A percentile compares a stretch with the other conserved stretches of the same genome.
Conservation (phyloP, 306 rosid species). For the Arachis stenosperma region DNA sequence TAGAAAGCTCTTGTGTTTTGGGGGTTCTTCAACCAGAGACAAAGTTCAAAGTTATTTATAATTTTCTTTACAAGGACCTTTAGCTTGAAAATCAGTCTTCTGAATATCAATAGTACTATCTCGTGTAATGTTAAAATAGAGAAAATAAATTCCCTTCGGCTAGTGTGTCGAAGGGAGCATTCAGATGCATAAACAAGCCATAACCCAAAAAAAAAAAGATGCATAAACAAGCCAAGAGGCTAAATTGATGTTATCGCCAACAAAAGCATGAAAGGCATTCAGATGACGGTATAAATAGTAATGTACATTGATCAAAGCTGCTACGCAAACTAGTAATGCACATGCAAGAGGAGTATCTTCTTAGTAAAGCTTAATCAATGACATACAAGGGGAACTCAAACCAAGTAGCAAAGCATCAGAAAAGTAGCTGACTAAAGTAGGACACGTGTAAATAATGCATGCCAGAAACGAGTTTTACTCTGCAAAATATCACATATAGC, state of each 20-base stretch:
- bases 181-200: constrained; percentile 1
- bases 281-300: neutral
- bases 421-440: neutral
- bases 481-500: neutral
- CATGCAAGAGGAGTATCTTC: neutral
- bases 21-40: neutral
- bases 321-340: neutral
- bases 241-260: constrained; percentile 1
- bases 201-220: neutral
- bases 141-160: constrained; percentile 18
- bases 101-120: neutral
- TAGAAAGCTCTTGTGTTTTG: neutral
- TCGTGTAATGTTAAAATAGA: constrained; percentile 1
- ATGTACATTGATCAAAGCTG: neutral
- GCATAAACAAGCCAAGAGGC: neutral
- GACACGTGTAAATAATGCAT: neutral
- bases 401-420: neutral
- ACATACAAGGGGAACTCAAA: constrained; percentile 13
- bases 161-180: constrained; percentile 10
- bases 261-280: neutral
- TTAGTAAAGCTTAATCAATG: constrained; percentile 7
- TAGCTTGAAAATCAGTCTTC: neutral
- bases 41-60: constrained; percentile 18
- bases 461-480: neutral
- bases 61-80: neutral